phyloP scores from a whole-genome alignment of 306 rosid genomes.

The Crataegus laevigata region DNA sequence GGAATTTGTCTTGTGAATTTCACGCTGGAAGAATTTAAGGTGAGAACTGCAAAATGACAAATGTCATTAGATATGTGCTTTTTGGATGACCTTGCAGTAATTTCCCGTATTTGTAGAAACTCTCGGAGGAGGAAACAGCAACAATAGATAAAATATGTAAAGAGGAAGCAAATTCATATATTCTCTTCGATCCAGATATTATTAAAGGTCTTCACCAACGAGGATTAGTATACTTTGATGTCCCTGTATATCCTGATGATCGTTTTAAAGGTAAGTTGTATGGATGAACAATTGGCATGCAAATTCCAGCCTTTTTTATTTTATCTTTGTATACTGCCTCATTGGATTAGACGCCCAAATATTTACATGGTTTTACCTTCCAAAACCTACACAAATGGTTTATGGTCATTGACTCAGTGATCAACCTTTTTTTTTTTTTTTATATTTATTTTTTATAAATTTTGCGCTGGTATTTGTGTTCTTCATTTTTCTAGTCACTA shows the following conservation, averaged over 20 bases:
- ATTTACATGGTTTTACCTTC: background rate
- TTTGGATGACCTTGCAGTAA: constrained; percentile 11
- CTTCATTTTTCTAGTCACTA: background rate
- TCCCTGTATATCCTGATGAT: constrained; percentile 75
- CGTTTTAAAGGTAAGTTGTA: constrained; percentile 63
- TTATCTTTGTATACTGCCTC: background rate
- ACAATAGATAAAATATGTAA: constrained; percentile 78
- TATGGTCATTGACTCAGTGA: background rate
- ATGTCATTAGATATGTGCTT: background rate
- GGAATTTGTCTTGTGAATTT: constrained; percentile 88
- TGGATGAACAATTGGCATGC: constrained; percentile 1
- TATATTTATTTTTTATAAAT: background rate
- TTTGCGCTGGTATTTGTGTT: background rate
- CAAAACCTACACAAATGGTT: background rate
- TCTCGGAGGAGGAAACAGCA: constrained; percentile 78
- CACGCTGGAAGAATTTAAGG: constrained; percentile 98
- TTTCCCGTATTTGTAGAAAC: constrained; percentile 49
- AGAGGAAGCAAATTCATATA: constrained; percentile 80
- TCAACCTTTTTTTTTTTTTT: background rate
- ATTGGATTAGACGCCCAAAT: background rate
- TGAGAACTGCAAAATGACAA: constrained; percentile 19
- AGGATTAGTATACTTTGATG: constrained; percentile 80
- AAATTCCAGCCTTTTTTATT: background rate
- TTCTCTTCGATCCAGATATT: constrained; percentile 54
- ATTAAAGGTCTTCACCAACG: constrained; percentile 57